These are phyloP conservation scores for Eucalyptus grandis DNA, from an alignment of 345 rosid genomes.

Conservation along the genomic window DNA sequence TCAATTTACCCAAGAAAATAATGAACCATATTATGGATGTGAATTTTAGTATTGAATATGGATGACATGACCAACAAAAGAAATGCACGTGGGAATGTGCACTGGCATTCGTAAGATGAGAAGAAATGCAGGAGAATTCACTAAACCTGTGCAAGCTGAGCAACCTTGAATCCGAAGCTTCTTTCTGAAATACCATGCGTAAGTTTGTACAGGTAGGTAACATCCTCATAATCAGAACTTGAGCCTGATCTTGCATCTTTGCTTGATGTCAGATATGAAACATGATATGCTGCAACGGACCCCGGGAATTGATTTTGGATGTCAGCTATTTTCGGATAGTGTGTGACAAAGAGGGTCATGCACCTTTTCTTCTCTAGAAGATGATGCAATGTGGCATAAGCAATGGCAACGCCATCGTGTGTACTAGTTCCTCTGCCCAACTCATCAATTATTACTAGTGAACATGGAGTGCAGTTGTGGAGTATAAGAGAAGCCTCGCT, in stretches of 20 bases:
- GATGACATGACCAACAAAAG: background rate
- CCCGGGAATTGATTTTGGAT: slow-evolving; percentile 37
- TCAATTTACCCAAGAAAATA: background rate
- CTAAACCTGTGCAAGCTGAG: slow-evolving; percentile 78
- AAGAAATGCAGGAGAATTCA: background rate
- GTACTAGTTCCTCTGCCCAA: slow-evolving; percentile 97
- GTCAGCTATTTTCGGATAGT: slow-evolving; percentile 77
- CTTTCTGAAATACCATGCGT: slow-evolving; percentile 67
- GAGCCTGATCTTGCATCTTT: slow-evolving; percentile 5
- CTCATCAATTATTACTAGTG: slow-evolving; percentile 88
- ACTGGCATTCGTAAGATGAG: background rate
- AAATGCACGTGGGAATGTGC: background rate
- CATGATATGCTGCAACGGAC: slow-evolving; percentile 69
- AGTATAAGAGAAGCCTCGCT: slow-evolving; percentile 77
- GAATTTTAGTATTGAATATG: background rate
- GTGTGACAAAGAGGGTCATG: slow-evolving; percentile 87
- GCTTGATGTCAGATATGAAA: slow-evolving; percentile 61
- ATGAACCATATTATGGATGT: background rate
- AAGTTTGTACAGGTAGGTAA: slow-evolving; percentile 85
- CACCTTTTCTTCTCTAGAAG: slow-evolving; percentile 57
- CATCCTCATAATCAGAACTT: slow-evolving; percentile 37
- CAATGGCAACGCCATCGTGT: slow-evolving; percentile 90
- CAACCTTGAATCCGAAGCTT: slow-evolving; percentile 92
- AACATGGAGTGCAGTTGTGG: slow-evolving; percentile 46
- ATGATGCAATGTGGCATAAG: slow-evolving; percentile 80